Evolutionary conservation across 2,329 filamentous ascomycete species (phyloP).

Genomic region (Leptographium lundbergii): DNA sequence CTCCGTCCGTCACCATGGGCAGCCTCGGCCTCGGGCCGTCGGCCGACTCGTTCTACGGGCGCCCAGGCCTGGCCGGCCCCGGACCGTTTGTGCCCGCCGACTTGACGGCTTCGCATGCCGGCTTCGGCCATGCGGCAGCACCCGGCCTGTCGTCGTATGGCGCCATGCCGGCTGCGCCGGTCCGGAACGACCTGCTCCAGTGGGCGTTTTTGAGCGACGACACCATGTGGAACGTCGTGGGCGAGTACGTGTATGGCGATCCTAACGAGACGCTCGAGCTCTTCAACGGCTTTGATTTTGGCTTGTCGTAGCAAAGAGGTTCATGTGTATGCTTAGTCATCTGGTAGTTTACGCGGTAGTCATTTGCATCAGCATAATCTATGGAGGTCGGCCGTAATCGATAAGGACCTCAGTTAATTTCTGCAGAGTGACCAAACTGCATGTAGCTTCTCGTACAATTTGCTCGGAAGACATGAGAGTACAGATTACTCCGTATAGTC

Average conservation of each 20-base stretch:
- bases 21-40: not conserved
- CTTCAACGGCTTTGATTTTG: not conserved
- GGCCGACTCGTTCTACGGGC: not conserved
- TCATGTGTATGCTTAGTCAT: too few relatives aligned
- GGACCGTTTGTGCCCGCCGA: not conserved
- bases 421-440: too few relatives aligned
- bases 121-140: not conserved
- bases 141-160: not conserved
- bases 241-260: conserved; percentile 3
- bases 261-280: not conserved
- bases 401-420: too few relatives aligned
- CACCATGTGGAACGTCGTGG: conserved; percentile 3
- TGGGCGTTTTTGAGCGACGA: conserved; percentile 3
- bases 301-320: not conserved
- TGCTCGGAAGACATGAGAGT: too few relatives aligned
- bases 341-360: too few relatives aligned
- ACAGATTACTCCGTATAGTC: too few relatives aligned
- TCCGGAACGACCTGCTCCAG: not conserved
- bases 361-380: too few relatives aligned
- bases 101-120: not conserved
- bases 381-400: too few relatives aligned
- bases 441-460: too few relatives aligned
- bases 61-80: not conserved
- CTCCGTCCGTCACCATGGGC: not conserved
- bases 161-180: not conserved